Evolutionary conservation across 257 asterid genomes (phyloP).

Genomic region (Lycium ferocissimum): DNA sequence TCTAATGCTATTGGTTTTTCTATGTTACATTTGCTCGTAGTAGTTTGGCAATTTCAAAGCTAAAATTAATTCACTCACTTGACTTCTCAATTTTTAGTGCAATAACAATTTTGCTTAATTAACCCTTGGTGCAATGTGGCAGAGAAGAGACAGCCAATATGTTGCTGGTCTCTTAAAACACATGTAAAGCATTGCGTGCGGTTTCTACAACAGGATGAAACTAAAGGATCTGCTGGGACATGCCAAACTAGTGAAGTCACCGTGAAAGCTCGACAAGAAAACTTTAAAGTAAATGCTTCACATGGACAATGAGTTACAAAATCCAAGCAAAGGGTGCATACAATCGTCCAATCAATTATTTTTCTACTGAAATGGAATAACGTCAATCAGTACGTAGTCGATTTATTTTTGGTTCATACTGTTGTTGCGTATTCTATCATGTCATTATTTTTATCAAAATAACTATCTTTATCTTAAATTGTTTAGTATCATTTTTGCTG

Average conservation of each 20-base stretch:
- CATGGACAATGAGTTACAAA: constrained; percentile 36
- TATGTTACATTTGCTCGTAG: no score
- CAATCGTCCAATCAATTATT: constrained; percentile 47
- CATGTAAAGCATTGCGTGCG: constrained; percentile 36
- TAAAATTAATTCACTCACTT: no score
- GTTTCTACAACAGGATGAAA: constrained; percentile 67
- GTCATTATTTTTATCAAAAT: neutral
- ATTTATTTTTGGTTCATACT: neutral
- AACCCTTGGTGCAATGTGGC: constrained; percentile 24
- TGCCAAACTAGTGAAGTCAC: constrained; percentile 47
- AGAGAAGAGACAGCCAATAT: no score
- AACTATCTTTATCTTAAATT: neutral
- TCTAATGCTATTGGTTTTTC: no score
- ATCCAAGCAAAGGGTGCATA: constrained; percentile 46
- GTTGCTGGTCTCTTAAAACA: no score
- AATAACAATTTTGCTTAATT: no score
- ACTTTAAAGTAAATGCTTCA: constrained; percentile 48
- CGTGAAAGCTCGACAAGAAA: constrained; percentile 42
- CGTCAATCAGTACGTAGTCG: neutral
- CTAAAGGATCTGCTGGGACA: constrained; percentile 40
- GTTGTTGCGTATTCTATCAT: neutral
- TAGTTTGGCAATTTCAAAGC: no score
- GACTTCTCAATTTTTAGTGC: no score
- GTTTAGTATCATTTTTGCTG: neutral
- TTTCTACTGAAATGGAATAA: constrained; percentile 44